Conservation (phyloP, 768 basidiomycete species). For the Phylloporus sp. region DNA sequence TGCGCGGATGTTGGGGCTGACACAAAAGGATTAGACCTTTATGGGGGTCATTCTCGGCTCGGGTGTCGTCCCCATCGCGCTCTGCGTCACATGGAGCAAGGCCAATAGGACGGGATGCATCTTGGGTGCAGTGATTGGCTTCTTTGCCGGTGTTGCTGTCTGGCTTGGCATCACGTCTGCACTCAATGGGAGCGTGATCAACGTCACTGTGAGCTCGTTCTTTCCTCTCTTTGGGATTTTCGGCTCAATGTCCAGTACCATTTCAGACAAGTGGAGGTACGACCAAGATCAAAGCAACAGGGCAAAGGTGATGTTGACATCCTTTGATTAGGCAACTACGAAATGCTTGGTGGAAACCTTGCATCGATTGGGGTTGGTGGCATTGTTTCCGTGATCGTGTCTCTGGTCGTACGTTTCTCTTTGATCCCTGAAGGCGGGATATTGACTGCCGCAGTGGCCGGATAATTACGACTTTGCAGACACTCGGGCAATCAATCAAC, state of each 20-base stretch:
- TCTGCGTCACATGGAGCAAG: slow-evolving; percentile 80
- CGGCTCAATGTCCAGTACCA: slow-evolving; percentile 2
- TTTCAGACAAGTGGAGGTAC: slow-evolving; percentile 51
- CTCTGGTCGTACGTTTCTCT: slow-evolving; percentile 51
- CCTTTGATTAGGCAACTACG: slow-evolving; percentile 38
- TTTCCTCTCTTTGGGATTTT: not conserved
- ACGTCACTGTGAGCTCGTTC: slow-evolving; percentile 51
- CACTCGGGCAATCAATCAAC: slow-evolving; percentile 72
- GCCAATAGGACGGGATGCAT: slow-evolving; percentile 87
- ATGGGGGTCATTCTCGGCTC: slow-evolving; percentile 87
- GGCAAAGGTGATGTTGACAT: not conserved
- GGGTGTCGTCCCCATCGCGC: slow-evolving; percentile 82
- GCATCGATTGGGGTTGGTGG: slow-evolving; percentile 78
- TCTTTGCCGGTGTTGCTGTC: slow-evolving; percentile 64
- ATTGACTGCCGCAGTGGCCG: slow-evolving; percentile 50
- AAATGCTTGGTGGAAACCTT: slow-evolving; percentile 90
- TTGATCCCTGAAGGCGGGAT: not conserved
- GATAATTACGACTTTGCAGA: slow-evolving; percentile 78
- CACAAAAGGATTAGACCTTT: slow-evolving; percentile 51
- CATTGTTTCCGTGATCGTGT: slow-evolving; percentile 64
- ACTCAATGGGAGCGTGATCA: slow-evolving; percentile 67
- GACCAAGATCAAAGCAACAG: slow-evolving; percentile 23
- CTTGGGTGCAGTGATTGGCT: slow-evolving; percentile 65
- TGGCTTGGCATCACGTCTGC: slow-evolving; percentile 83
- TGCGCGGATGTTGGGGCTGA: not conserved